Conservation (phyloP, 208 protist genomes). For the Leishmania aethiopica region DNA sequence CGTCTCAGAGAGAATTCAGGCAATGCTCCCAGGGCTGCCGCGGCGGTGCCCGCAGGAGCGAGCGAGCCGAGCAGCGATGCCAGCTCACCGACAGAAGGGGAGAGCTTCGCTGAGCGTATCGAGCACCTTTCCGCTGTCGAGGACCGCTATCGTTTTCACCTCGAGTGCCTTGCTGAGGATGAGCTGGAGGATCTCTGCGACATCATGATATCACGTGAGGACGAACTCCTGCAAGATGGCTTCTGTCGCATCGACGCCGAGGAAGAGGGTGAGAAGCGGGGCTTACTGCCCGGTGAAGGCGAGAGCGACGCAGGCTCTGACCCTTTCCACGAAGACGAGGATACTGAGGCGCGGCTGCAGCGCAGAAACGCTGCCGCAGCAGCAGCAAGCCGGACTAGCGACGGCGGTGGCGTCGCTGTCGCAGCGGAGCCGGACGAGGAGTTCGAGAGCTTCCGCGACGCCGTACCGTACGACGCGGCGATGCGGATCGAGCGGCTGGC, state of each 20-base stretch:
- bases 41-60: background rate
- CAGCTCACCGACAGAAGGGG: conserved; percentile 10
- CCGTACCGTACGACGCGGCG: conserved; percentile 9
- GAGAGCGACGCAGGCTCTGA: conserved; percentile 12
- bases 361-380: background rate
- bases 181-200: conserved; percentile 49
- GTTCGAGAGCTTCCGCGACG: conserved; percentile 48
- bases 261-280: conserved; percentile 39
- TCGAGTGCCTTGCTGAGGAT: conserved; percentile 36
- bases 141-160: conserved; percentile 32
- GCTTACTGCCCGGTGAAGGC: conserved; percentile 10
- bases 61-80: background rate
- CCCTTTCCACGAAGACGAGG: conserved; percentile 42
- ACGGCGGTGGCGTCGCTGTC: conserved; percentile 18
- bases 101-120: conserved; percentile 16
- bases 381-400: background rate
- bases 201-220: conserved; percentile 46
- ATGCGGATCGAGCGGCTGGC: conserved; percentile 32
- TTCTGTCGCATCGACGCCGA: conserved; percentile 43
- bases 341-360: conserved; percentile 7
- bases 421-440: conserved; percentile 28
- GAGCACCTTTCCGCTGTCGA: conserved; percentile 25
- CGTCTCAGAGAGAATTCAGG: background rate
- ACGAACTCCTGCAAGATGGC: conserved; percentile 40
- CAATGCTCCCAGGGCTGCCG: background rate